Percentiles rank a stretch among this genome's conserved stretches.
Conservation (phyloP, 2,329 filamentous ascomycete genomes). For the Aphanoascus verrucosus region DNA sequence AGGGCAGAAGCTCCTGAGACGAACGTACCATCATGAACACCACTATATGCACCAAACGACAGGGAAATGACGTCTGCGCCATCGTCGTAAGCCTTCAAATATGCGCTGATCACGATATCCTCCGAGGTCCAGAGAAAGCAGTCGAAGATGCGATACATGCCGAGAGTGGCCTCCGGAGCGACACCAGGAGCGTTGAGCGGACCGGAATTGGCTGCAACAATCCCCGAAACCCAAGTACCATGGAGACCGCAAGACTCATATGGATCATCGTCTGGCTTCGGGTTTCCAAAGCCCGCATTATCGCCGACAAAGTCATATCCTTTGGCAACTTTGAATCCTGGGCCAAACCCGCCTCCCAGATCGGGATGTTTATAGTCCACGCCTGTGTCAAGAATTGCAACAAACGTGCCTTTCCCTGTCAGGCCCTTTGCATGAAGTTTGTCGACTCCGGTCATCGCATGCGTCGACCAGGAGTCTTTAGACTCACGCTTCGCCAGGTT, state of each 20-base stretch:
- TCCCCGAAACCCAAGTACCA: slow-evolving; percentile 53
- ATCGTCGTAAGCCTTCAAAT: slow-evolving; percentile 51
- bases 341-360: slow-evolving; percentile 54
- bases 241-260: slow-evolving; percentile 49
- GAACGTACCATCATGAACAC: slow-evolving; percentile 23
- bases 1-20: not conserved
- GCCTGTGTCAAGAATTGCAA: slow-evolving; percentile 24
- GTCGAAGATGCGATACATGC: slow-evolving; percentile 49
- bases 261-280: slow-evolving; percentile 42
- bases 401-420: slow-evolving; percentile 10
- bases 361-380: slow-evolving; percentile 54
- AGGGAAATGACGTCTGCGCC: slow-evolving; percentile 36
- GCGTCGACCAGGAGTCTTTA: slow-evolving; percentile 5
- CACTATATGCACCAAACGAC: slow-evolving; percentile 26
- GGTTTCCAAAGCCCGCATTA: slow-evolving; percentile 24
- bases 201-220: slow-evolving; percentile 49
- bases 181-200: slow-evolving; percentile 47
- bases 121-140: slow-evolving; percentile 43
- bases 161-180: slow-evolving; percentile 47
- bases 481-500: not conserved
- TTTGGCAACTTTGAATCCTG: slow-evolving; percentile 47
- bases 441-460: slow-evolving; percentile 13
- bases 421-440: slow-evolving; percentile 11
- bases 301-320: slow-evolving; percentile 52
- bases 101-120: slow-evolving; percentile 50